These are phyloP conservation scores for Fusarium robinianum DNA, from an alignment of 2,329 filamentous ascomycete species.

Conservation along the genomic window DNA sequence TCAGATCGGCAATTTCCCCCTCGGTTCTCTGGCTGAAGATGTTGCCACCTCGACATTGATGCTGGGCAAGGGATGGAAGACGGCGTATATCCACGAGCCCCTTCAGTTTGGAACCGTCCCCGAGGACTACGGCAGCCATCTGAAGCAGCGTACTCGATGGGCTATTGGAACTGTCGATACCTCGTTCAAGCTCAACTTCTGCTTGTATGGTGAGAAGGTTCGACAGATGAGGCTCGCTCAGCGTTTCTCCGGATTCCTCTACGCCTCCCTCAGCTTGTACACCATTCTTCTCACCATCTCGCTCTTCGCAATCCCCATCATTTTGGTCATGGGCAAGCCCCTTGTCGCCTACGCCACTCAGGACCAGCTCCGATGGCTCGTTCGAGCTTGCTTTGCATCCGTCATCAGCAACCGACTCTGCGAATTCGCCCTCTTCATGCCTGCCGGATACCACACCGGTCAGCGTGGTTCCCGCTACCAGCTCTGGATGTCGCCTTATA, in stretches of 20 bases:
- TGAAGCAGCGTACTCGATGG: conserved; percentile 63
- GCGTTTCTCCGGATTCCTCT: conserved; percentile 63
- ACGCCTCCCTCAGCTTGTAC: conserved; percentile 59
- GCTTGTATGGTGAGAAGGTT: conserved; percentile 58
- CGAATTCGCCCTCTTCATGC: conserved; percentile 62
- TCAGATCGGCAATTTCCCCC: conserved; percentile 64
- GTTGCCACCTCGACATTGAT: conserved; percentile 62
- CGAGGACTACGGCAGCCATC: conserved; percentile 58
- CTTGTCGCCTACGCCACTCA: conserved; percentile 60
- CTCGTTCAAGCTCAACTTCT: conserved; percentile 63
- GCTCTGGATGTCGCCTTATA: conserved; percentile 67
- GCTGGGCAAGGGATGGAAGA: conserved; percentile 65
- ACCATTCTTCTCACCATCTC: conserved; percentile 59
- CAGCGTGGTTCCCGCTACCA: conserved; percentile 60
- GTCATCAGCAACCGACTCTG: conserved; percentile 57
- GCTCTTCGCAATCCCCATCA: conserved; percentile 62
- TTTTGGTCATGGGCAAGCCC: conserved; percentile 59
- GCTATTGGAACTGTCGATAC: conserved; percentile 62
- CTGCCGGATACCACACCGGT: conserved; percentile 62
- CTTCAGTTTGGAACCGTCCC: conserved; percentile 65
- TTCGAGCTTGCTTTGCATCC: conserved; percentile 58
- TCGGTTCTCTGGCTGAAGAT: conserved; percentile 64
- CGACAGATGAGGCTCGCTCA: conserved; percentile 59
- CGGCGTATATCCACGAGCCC: conserved; percentile 62
- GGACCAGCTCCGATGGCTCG: conserved; percentile 61